phyloP scores from a whole-genome alignment of 306 rosid species.

The Vicia sativa region DNA sequence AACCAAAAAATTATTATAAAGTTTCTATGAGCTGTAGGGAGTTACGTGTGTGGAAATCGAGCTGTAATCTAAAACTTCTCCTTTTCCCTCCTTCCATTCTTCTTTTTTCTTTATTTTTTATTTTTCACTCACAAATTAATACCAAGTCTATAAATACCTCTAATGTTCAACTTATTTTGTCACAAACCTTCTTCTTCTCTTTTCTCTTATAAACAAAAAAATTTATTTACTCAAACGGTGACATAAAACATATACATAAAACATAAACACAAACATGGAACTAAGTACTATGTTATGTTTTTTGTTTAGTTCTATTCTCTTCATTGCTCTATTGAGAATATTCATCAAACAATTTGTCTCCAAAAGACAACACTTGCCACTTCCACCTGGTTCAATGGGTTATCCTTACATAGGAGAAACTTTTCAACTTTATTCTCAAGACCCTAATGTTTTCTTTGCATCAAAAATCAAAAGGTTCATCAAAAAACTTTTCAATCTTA shows the following conservation, averaged over 20 bases:
- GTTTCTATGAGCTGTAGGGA: constrained; percentile 65
- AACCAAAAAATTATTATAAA: constrained; percentile 5
- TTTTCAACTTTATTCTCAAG: constrained; percentile 91
- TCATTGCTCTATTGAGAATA: constrained; percentile 38
- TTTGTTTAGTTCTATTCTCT: constrained; percentile 33
- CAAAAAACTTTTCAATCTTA: background rate
- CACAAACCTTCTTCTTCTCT: constrained; percentile 36
- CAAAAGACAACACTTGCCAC: constrained; percentile 46
- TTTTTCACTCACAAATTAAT: constrained; percentile 20
- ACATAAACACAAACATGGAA: constrained; percentile 43
- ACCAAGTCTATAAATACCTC: constrained; percentile 47
- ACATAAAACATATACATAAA: background rate
- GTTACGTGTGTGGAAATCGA: constrained; percentile 66
- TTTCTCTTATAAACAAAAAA: background rate
- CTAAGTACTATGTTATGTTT: constrained; percentile 28
- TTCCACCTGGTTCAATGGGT: constrained; percentile 89
- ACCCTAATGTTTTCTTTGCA: constrained; percentile 92
- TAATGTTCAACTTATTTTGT: constrained; percentile 28
- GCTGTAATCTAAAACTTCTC: constrained; percentile 60
- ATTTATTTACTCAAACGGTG: constrained; percentile 8
- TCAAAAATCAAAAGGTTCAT: constrained; percentile 62
- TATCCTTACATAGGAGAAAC: constrained; percentile 92
- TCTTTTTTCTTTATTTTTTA: constrained; percentile 34
- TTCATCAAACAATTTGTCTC: constrained; percentile 45
- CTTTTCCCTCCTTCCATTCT: constrained; percentile 36